A percentile compares a stretch with the other conserved stretches of the same genome.
Conservation (phyloP, 2,329 filamentous ascomycete genomes). For the Dothideomycetes sp. region DNA sequence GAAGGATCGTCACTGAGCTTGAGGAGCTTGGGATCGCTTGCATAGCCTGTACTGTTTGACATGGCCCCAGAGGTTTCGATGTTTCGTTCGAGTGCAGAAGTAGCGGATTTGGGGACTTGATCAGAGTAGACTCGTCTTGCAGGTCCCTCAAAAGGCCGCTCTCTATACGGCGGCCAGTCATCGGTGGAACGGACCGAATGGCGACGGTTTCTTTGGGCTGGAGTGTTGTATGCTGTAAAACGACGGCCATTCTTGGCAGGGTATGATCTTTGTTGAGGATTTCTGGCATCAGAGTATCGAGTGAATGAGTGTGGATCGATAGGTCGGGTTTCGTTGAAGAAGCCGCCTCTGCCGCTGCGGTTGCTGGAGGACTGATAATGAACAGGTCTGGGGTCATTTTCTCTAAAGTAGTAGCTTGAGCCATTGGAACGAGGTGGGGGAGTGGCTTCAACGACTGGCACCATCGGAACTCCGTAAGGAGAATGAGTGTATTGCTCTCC, state of each 20-base stretch:
- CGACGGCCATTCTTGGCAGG: not conserved
- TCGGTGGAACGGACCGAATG: not conserved
- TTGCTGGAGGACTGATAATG: not conserved
- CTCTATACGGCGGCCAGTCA: conserved; percentile 1
- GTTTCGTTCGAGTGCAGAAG: not conserved
- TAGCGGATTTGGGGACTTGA: not conserved
- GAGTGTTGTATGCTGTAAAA: not conserved
- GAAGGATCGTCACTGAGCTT: no score
- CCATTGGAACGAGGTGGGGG: no score
- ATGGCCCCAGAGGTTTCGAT: not conserved
- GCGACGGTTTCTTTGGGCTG: not conserved
- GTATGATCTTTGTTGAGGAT: not conserved
- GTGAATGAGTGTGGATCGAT: conserved; percentile 7
- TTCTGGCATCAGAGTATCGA: not conserved
- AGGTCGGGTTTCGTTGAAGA: not conserved
- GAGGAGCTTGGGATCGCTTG: no score
- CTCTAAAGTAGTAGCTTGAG: not conserved
- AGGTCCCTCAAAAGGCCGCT: not conserved
- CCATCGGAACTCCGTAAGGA: no score
- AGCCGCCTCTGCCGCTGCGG: not conserved
- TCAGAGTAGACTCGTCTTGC: conserved; percentile 1
- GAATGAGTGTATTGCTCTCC: no score
- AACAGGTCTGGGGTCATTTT: not conserved
- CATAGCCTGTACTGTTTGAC: no score
- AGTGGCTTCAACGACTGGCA: no score